Conservation (phyloP, 1,284 basidiomycete species). For the Calocybe gambosa region DNA sequence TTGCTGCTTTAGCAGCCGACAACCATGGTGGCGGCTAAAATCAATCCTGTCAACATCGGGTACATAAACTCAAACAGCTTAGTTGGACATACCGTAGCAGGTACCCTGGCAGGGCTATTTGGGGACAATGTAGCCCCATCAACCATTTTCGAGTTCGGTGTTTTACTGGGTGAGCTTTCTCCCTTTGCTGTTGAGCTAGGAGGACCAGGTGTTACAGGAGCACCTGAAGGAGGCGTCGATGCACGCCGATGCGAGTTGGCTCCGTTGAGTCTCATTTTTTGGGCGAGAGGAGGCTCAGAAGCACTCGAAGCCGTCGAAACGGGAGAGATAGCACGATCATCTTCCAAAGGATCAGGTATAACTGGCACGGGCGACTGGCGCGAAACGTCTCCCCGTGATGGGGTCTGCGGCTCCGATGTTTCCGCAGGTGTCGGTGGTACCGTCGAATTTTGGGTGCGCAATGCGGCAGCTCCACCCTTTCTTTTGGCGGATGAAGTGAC, state of each 20-base stretch:
- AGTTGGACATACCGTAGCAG: constrained; percentile 16
- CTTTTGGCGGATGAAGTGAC: constrained; percentile 40
- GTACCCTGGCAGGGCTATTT: constrained; percentile 21
- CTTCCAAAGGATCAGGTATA: constrained; percentile 30
- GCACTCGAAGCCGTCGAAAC: constrained; percentile 63
- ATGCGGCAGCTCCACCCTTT: constrained; percentile 43
- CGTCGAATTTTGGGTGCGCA: constrained; percentile 35
- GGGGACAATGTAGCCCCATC: constrained; percentile 12
- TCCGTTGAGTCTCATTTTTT: constrained; percentile 52
- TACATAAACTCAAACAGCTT: too few relatives aligned
- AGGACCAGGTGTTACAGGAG: constrained; percentile 6
- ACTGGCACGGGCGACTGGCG: constrained; percentile 30
- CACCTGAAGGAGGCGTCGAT: constrained; percentile 8
- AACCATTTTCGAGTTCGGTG: background rate
- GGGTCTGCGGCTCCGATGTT: constrained; percentile 49
- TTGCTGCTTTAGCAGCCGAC: constrained; percentile 49
- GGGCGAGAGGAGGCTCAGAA: constrained; percentile 63
- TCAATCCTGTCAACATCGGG: constrained; percentile 2
- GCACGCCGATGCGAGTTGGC: constrained; percentile 21
- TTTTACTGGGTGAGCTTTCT: constrained; percentile 14
- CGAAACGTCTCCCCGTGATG: constrained; percentile 37
- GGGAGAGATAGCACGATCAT: constrained; percentile 55
- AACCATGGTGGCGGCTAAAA: constrained; percentile 68
- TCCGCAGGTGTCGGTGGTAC: constrained; percentile 37
- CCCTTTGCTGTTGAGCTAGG: constrained; percentile 1